Base-by-base conservation (phyloP, 129 eudicot genomes). In the Pseudognaphalium luteoalbum region DNA sequence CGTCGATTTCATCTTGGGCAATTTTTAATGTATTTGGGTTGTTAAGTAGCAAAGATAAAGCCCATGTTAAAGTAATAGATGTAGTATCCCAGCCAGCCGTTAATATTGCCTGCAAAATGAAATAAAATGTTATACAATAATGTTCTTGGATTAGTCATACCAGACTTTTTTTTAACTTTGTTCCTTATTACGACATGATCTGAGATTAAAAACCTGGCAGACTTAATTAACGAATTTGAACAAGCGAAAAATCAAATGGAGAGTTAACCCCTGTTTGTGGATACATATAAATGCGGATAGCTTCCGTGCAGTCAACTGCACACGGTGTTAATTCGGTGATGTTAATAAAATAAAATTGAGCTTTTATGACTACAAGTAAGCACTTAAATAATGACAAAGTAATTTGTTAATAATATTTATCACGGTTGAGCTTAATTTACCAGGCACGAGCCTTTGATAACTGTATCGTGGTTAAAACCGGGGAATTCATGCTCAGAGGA, bases 21-120 rank as follows among this genome's bases (percentile, higher is more conserved):
- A 7, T n/a, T 52, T 76, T 8, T 35, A 71, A 8, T 20, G 63
- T 35, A 17, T 20, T 35, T 21, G 73, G 77, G 65, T 80, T 80
- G 71, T 80, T 80, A 16, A 80, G 76, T 6, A 80, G 57, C 75
- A 80, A 60, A 0, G 85, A 70, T 52, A 81, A 16, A 5, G 81
- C 81, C 85, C 85, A 81, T 25, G 85, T 75, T 37, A 81, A 60
- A 4, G 76, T 58, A 2, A 32, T 19, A 2, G 61, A 32, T 4
- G 59, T 69, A 10, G 81, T 78, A 35, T 74, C 78, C 61, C 17
- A 20, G 2, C 61, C 85, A 3, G 74, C 85, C 6, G 30, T 0
- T 41, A 80, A 11, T 12, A 79, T 16, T 12, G 41, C 41, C 82
- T 79, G 72, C 42, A 32, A 60, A 34, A 15, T 19, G 41, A 41